Evolutionary conservation across 495 filamentous ascomycete genomes (phyloP).

Genomic region (Podospora anserina): DNA sequence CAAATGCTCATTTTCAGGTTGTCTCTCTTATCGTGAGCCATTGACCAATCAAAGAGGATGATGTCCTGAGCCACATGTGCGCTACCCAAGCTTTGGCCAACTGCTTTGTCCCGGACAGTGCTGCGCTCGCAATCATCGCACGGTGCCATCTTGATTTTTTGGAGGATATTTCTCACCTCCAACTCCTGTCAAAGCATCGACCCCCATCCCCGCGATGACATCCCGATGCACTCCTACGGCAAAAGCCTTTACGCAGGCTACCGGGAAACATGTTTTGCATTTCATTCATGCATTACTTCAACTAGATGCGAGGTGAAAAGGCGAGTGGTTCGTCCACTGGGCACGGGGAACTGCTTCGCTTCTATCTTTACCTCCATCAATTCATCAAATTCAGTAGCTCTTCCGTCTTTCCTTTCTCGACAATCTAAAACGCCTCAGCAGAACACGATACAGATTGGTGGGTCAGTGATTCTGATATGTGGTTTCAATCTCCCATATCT

Average conservation of each 20-base stretch:
- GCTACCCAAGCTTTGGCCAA: not conserved
- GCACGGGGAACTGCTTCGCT: not conserved
- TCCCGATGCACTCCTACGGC: not conserved
- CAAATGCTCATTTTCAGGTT: not conserved
- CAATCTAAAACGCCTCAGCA: not conserved
- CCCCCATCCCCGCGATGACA: not conserved
- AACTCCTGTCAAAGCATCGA: not conserved
- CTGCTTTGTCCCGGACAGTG: not conserved
- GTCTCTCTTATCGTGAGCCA: not conserved
- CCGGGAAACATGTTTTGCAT: not conserved
- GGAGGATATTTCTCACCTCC: not conserved
- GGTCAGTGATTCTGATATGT: not conserved
- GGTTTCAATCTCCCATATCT: not conserved
- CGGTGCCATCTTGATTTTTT: not conserved
- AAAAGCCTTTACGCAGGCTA: not conserved
- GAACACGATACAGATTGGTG: not conserved
- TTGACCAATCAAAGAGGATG: conserved; percentile 2
- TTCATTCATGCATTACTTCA: not conserved
- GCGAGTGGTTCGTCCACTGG: not conserved
- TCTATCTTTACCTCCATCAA: not conserved
- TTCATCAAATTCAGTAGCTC: not conserved
- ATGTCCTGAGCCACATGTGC: too few relatives aligned
- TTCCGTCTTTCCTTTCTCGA: not conserved
- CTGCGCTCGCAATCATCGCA: not conserved
- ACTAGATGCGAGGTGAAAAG: not conserved